A percentile compares a stretch with the other conserved stretches of the same genome.
phyloP scores from a whole-genome alignment of 108 stramenopile genomes.

The Aureococcus anophagefferens region DNA sequence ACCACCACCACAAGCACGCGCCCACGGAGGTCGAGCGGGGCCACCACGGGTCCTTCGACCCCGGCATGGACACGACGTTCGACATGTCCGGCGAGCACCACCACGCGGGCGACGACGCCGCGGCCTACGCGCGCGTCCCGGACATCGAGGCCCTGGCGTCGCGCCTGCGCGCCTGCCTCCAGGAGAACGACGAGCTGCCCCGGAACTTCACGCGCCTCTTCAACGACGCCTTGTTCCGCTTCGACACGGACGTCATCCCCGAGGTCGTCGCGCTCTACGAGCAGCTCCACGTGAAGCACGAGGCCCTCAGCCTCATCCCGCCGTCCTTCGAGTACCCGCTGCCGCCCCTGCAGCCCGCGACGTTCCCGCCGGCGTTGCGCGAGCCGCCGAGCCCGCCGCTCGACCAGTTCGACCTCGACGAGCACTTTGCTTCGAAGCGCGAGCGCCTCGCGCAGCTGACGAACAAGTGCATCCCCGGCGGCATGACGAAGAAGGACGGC shows the following conservation, averaged over 20 bases:
- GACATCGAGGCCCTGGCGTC: constrained; percentile 58
- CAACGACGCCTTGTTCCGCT: constrained; percentile 55
- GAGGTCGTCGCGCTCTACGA: constrained; percentile 60
- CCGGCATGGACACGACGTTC: no score
- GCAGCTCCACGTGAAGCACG: constrained; percentile 55
- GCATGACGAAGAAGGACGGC: background rate
- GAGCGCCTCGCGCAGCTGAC: constrained; percentile 62
- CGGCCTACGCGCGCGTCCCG: constrained; percentile 49
- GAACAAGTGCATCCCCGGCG: constrained; percentile 40
- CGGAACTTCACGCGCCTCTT: constrained; percentile 61
- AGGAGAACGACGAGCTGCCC: constrained; percentile 59
- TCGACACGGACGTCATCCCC: constrained; percentile 53
- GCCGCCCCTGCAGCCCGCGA: constrained; percentile 57
- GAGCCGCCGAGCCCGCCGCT: constrained; percentile 61
- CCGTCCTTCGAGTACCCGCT: constrained; percentile 69
- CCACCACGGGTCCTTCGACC: no score
- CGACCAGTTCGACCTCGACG: constrained; percentile 76
- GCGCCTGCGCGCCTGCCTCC: constrained; percentile 56
- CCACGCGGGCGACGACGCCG: background rate
- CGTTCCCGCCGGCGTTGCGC: constrained; percentile 53
- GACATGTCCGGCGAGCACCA: background rate
- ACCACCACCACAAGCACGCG: no score
- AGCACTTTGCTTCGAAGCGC: constrained; percentile 57
- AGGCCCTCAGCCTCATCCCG: constrained; percentile 57
- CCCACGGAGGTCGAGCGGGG: no score